Base-by-base conservation (phyloP, 106 monocot genomes). In the Dendrobium nobile region DNA sequence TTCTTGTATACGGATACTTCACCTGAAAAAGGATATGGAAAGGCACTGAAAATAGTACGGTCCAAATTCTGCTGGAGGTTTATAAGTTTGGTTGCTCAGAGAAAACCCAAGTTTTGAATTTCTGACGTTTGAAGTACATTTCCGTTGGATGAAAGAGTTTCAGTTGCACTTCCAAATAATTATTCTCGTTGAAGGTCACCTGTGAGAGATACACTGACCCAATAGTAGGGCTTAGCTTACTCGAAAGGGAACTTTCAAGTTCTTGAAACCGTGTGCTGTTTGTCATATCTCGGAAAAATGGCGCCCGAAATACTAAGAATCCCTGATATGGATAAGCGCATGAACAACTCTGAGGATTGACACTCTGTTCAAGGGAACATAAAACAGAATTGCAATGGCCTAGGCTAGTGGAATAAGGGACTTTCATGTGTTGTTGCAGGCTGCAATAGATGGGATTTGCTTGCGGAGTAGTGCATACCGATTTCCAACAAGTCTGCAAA, bases 251-350 rank as follows among this genome's bases (percentile, higher is more conserved):
- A 37, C 40, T 82, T 86, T 93, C 93, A 1, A 95, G 80, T 77
- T 22, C 15, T 84, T 85, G 59, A 72, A 95, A 95, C 43, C 20
- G 43, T 2, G 81, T 54, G 27, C 24, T 67, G 27, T 89, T 89
- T 56, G 83, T 80, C 41, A 91, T 10, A 73, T 89, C 85, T 4
- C 78, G 75, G 81, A 95, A 93, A 19, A 26, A 73, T 4, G 89
- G 95, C 44, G 87, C 92, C 64, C 91, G 81, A 75, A 91, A 93
- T 33, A 85, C 40, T 73, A 95, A 82, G 42, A 77, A 37, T 10
- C 93, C 95, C 24, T 79, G 81, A 27, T 85, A 95, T 19, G 95
- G 93, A 79, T 86, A 85, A 72, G 84, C 87, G 61, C 95, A 95
- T 10, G 33, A 26, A 75, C 95, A 95, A 28, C 55, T 90, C 79